These are phyloP conservation scores for Kodamaea sp. DNA, from an alignment of 1,139 yeast genomes.

Conservation along the genomic window DNA sequence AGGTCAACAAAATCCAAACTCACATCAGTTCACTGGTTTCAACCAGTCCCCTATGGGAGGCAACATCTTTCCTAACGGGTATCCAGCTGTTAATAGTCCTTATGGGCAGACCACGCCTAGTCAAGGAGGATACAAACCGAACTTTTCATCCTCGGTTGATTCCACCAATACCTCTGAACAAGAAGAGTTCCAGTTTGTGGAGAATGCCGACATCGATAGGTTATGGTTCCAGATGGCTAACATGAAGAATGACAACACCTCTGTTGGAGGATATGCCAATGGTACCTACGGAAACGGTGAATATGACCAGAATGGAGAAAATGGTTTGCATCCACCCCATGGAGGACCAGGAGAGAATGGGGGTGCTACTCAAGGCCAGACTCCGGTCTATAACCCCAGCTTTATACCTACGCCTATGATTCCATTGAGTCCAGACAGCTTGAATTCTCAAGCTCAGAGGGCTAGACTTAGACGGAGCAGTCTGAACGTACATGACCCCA, in stretches of 20 bases:
- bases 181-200: conserved; percentile 23
- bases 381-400: neutral
- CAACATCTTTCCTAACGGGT: neutral
- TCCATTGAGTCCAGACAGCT: conserved; percentile 9
- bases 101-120: conserved; percentile 3
- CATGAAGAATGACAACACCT: conserved; percentile 27
- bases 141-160: conserved; percentile 11
- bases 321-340: neutral
- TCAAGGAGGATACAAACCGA: conserved; percentile 2
- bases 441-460: conserved; percentile 3
- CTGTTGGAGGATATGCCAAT: conserved; percentile 1
- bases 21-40: neutral
- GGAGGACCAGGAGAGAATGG: neutral
- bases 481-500: neutral
- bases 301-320: neutral
- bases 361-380: neutral
- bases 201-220: conserved; percentile 39
- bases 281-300: neutral
- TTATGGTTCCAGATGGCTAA: conserved; percentile 41
- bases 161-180: conserved; percentile 11
- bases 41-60: neutral
- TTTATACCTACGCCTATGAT: conserved; percentile 5
- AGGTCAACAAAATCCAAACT: neutral
- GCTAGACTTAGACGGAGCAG: neutral
- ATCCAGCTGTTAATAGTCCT: conserved; percentile 4